Evolutionary conservation across 805 yeast genomes (phyloP), one percentile per base, ranked within the genome.

Genomic region (Ogataea wickerhamii): DNA sequence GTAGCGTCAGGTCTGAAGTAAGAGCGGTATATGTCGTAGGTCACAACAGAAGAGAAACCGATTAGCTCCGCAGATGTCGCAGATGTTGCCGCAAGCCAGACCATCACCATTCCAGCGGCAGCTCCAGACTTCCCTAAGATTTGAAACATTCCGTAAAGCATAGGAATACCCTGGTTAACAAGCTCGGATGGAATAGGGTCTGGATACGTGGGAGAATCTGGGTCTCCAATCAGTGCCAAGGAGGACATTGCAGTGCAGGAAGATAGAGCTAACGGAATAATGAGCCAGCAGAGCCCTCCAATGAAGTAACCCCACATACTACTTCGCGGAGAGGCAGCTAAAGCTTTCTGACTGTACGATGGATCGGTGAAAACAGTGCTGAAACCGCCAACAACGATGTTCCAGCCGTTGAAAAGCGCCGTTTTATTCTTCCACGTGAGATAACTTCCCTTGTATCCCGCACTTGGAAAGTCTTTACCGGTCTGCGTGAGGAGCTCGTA

Each of bases 41-140:
- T 63, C 12, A 56, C 46, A 11, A 66, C 61, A 2, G 71, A 63
- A 0, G 71, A 66, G 38, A 66, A 60, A 3, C 69, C 70, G 38
- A 67, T 64, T 18, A 66, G 48, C 46, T 67, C 70, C 5, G 71
- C 68, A 34, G 67, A 60, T 34, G 63, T 56, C 3, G 73, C 70
- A 23, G 69, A 62, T 5, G 73, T 67, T 13, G 62, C 70, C 24
- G 71, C 60, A 58, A 67, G 57, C 51, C 63, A 68, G n/a, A 67
- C 47, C 54, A 64, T 65, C 18, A 65, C 40, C 34, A 67, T 49
- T 3, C 63, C 67, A 14, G 68, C 69, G 16, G 64, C 67, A n/a
- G 70, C 70, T 17, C 71, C 72, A 2, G 60, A 40, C 38, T 57
- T 60, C 10, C 72, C 73, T 28, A 67, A 43, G 7, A 67, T 45